A percentile compares a stretch with the other conserved stretches of the same genome.
Evolutionary conservation across 2,329 filamentous ascomycete species (phyloP).

Genomic region (Claviceps africana): DNA sequence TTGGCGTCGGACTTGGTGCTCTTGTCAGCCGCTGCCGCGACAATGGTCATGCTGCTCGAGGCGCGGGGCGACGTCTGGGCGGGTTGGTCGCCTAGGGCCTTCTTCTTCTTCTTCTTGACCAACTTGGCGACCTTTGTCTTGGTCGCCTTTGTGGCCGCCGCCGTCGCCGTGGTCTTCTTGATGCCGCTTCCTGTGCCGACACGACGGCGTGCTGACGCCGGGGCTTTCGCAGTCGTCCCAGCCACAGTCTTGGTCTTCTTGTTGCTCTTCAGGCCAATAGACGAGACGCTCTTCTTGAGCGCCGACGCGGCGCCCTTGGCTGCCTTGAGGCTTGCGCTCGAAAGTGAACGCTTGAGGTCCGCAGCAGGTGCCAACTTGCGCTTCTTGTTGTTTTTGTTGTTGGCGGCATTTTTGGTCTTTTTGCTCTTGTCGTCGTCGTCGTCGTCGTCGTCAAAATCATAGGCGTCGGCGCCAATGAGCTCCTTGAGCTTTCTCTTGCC

Average conservation of each 20-base stretch:
- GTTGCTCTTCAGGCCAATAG: slow-evolving; percentile 6
- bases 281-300: slow-evolving; percentile 20
- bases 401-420: neutral
- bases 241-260: slow-evolving; percentile 13
- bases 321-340: slow-evolving; percentile 21
- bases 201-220: slow-evolving; percentile 11
- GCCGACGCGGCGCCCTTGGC: slow-evolving; percentile 23
- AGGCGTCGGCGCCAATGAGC: slow-evolving; percentile 27
- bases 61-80: slow-evolving; percentile 6
- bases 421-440: neutral
- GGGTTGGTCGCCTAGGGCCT: slow-evolving; percentile 3
- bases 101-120: slow-evolving; percentile 8
- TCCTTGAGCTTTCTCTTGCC: slow-evolving; percentile 45
- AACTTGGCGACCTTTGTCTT: slow-evolving; percentile 7
- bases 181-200: slow-evolving; percentile 13
- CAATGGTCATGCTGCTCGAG: slow-evolving; percentile 10
- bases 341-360: slow-evolving; percentile 21
- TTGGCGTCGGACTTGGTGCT: neutral
- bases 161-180: slow-evolving; percentile 13
- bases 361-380: slow-evolving; percentile 22
- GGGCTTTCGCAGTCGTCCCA: neutral
- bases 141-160: neutral
- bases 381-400: slow-evolving; percentile 25
- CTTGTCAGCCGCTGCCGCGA: slow-evolving; percentile 5
- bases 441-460: neutral